These are phyloP conservation scores for Ustilago bromivora DNA, from an alignment of 1,284 basidiomycete genomes.

Conservation along the genomic window DNA sequence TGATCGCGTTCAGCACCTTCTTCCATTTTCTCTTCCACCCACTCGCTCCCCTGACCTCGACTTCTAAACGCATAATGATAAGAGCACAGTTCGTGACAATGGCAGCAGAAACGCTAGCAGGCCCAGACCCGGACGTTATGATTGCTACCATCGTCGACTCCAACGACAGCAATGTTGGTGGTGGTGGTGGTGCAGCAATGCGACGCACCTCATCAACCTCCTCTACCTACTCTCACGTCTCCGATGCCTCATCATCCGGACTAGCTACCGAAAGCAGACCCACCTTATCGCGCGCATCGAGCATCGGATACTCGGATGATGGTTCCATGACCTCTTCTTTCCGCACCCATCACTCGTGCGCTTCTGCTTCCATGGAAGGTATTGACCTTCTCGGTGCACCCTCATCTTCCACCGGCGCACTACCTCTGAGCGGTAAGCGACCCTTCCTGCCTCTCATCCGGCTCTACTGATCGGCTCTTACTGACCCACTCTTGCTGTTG, in stretches of 20 bases:
- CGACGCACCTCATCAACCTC: conserved; percentile 32
- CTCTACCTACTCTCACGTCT: conserved; percentile 19
- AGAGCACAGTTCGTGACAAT: not conserved
- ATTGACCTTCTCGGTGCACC: conserved; percentile 39
- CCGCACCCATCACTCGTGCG: conserved; percentile 36
- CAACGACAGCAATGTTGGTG: not conserved
- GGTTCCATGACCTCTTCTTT: conserved; percentile 17
- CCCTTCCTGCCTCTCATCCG: not conserved
- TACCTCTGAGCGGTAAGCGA: conserved; percentile 31
- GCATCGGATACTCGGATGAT: conserved; percentile 42
- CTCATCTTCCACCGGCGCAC: conserved; percentile 12
- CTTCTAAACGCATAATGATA: not conserved
- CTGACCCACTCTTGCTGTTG: not conserved
- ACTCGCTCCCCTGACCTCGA: not conserved
- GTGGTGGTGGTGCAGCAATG: conserved; percentile 10
- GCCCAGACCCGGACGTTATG: conserved; percentile 13
- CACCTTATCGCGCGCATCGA: conserved; percentile 37
- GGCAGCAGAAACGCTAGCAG: conserved; percentile 15
- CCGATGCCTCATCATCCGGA: conserved; percentile 16
- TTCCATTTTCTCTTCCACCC: not conserved
- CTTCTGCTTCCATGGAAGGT: conserved; percentile 39
- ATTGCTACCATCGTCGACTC: conserved; percentile 7
- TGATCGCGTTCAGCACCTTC: conserved; percentile 5
- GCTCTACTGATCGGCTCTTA: not conserved
- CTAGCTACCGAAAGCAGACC: conserved; percentile 12